Evolutionary conservation across 2,329 filamentous ascomycete species (phyloP).

Genomic region (Cryphonectria naterciae): DNA sequence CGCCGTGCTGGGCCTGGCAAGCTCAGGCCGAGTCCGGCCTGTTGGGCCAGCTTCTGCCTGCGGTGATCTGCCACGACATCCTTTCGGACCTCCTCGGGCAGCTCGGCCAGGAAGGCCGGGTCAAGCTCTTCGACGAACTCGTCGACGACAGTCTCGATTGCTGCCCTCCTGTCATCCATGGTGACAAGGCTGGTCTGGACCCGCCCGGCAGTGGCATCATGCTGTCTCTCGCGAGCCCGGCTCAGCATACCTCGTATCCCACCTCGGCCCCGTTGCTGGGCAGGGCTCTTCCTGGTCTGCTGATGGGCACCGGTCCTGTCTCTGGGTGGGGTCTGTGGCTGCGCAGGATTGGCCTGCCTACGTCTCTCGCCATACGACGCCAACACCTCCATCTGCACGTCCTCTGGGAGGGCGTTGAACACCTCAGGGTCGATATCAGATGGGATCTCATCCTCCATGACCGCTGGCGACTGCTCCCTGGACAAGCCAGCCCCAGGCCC

Average conservation of each 20-base stretch:
- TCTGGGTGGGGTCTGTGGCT: slow-evolving; percentile 60
- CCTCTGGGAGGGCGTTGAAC: slow-evolving; percentile 79
- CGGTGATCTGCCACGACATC: slow-evolving; percentile 80
- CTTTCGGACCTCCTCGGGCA: slow-evolving; percentile 77
- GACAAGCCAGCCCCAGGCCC: slow-evolving; percentile 31
- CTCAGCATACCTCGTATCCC: slow-evolving; percentile 43
- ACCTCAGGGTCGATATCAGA: slow-evolving; percentile 86
- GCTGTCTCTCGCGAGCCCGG: slow-evolving; percentile 54
- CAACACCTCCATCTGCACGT: slow-evolving; percentile 83
- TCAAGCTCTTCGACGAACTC: slow-evolving; percentile 60
- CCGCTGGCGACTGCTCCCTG: slow-evolving; percentile 39
- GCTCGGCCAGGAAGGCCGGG: slow-evolving; percentile 75
- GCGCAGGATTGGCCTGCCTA: slow-evolving; percentile 39
- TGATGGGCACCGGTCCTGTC: slow-evolving; percentile 53
- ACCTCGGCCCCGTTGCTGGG: slow-evolving; percentile 64
- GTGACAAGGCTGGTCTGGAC: slow-evolving; percentile 74
- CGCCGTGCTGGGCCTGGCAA: slow-evolving; percentile 42
- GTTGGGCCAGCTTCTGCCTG: slow-evolving; percentile 63
- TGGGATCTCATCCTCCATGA: slow-evolving; percentile 50
- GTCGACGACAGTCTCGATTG: slow-evolving; percentile 37
- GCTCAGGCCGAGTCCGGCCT: slow-evolving; percentile 49
- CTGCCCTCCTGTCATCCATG: slow-evolving; percentile 41
- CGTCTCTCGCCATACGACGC: slow-evolving; percentile 63
- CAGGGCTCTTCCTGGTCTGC: slow-evolving; percentile 63
- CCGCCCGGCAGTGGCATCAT: slow-evolving; percentile 61